These are phyloP conservation scores for Lactarius tabidus DNA, from an alignment of 768 basidiomycete genomes.

Conservation along the genomic window DNA sequence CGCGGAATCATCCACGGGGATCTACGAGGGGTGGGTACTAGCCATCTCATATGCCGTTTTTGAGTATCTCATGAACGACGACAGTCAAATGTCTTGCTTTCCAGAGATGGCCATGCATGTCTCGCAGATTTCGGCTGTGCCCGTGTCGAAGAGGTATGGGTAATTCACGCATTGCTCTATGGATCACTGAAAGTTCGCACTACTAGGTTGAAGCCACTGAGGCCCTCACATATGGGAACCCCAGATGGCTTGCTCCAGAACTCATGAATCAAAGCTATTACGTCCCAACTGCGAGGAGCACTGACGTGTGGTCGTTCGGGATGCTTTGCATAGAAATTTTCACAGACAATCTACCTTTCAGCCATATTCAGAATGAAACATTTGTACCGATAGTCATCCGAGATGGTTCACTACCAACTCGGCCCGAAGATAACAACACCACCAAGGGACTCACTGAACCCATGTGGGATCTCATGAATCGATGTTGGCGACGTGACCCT, in stretches of 20 bases:
- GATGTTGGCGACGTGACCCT: constrained; percentile 43
- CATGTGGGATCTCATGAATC: constrained; percentile 42
- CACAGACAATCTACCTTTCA: constrained; percentile 41
- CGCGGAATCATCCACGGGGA: constrained; percentile 19
- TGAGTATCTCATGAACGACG: background rate
- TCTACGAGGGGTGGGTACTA: constrained; percentile 16
- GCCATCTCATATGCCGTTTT: background rate
- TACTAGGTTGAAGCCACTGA: constrained; percentile 6
- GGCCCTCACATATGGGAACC: background rate
- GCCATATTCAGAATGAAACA: constrained; percentile 32
- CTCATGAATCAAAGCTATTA: constrained; percentile 5
- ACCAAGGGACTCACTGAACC: constrained; percentile 36
- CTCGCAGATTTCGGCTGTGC: constrained; percentile 17
- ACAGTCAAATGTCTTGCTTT: constrained; percentile 18
- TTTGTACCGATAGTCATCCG: constrained; percentile 37
- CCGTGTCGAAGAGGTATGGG: constrained; percentile 18
- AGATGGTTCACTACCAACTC: constrained; percentile 37
- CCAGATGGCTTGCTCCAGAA: constrained; percentile 23
- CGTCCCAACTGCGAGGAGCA: constrained; percentile 30
- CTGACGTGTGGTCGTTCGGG: constrained; percentile 49
- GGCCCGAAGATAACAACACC: constrained; percentile 33
- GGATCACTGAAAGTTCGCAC: background rate
- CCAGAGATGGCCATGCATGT: constrained; percentile 8
- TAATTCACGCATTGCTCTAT: background rate
- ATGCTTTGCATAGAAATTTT: constrained; percentile 47